Evolutionary conservation across 441 rosid genomes (phyloP).

Genomic region (Viola pubescens): DNA sequence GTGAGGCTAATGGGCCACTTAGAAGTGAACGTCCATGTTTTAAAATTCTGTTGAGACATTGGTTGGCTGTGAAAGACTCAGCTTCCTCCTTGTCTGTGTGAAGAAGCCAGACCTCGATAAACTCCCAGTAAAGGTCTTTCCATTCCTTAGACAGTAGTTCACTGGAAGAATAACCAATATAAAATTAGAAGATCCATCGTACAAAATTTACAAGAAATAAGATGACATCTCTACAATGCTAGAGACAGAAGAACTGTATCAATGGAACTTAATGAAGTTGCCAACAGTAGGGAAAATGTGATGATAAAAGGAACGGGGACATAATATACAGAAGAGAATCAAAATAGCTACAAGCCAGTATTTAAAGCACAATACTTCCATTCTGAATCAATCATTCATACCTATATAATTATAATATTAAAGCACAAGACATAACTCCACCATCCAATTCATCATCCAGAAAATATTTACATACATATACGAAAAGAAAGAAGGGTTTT

Average conservation of each 20-base stretch:
- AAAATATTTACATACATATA: background rate
- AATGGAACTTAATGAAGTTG: too few relatives aligned
- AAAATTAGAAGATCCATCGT: background rate
- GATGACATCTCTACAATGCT: background rate
- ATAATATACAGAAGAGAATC: too few relatives aligned
- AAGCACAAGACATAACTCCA: background rate
- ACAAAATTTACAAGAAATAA: background rate
- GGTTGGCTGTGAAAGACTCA: conserved; percentile 63
- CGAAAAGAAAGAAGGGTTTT: background rate
- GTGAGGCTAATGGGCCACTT: conserved; percentile 56
- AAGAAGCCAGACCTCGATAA: conserved; percentile 70
- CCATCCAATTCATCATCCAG: background rate
- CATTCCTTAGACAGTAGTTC: conserved; percentile 81
- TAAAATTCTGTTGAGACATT: conserved; percentile 61
- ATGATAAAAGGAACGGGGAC: too few relatives aligned
- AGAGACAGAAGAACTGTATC: too few relatives aligned
- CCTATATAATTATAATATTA: background rate
- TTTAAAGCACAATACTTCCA: too few relatives aligned
- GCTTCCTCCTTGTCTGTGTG: conserved; percentile 37
- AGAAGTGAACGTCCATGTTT: conserved; percentile 46
- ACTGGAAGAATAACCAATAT: conserved; percentile 30
- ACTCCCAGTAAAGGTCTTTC: conserved; percentile 85
- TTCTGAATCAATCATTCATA: too few relatives aligned
- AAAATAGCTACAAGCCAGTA: too few relatives aligned
- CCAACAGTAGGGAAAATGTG: too few relatives aligned